A percentile compares a stretch with the other conserved stretches of the same genome.
Evolutionary conservation across 2,329 filamentous ascomycete genomes (phyloP).

Genomic region (Nigrospora sphaerica): DNA sequence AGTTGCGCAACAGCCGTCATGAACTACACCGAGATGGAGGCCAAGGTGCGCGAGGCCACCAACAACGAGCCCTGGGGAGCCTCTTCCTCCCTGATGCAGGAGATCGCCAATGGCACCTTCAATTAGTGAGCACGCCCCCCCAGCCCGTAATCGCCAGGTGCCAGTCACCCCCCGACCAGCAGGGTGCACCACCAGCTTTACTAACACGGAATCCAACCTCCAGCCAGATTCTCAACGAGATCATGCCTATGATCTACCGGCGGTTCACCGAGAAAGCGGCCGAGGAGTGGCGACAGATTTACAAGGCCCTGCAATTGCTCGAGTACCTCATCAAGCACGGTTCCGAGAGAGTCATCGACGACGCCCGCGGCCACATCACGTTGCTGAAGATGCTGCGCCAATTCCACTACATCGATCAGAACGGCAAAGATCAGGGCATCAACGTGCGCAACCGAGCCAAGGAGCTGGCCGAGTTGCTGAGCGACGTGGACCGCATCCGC

Average conservation of each 20-base stretch:
- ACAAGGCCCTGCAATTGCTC: constrained; percentile 93
- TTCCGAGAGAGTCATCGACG: constrained; percentile 94
- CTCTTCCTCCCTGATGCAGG: constrained; percentile 82
- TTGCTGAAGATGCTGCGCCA: constrained; percentile 97
- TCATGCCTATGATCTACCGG: constrained; percentile 99
- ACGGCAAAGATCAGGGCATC: constrained; percentile 96
- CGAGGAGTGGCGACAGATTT: constrained; percentile 98
- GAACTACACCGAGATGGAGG: constrained; percentile 96
- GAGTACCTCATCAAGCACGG: constrained; percentile 98
- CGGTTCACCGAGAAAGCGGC: constrained; percentile 97
- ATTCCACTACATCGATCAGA: constrained; percentile 93
- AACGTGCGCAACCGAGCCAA: constrained; percentile 97
- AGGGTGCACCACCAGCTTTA: neutral
- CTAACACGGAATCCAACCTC: neutral
- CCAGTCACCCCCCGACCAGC: neutral
- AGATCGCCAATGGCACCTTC: constrained; percentile 95
- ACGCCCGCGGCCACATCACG: constrained; percentile 89
- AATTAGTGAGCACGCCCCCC: constrained; percentile 70
- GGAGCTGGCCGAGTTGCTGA: constrained; percentile 86
- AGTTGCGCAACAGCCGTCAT: constrained; percentile 64
- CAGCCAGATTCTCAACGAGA: constrained; percentile 94
- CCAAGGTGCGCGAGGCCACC: constrained; percentile 87
- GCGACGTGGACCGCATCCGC: constrained; percentile 84
- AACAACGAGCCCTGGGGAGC: constrained; percentile 98
- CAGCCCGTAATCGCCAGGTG: no score